Evolutionary conservation across 1,284 basidiomycete genomes (phyloP).

Genomic region (Irpex sp.): DNA sequence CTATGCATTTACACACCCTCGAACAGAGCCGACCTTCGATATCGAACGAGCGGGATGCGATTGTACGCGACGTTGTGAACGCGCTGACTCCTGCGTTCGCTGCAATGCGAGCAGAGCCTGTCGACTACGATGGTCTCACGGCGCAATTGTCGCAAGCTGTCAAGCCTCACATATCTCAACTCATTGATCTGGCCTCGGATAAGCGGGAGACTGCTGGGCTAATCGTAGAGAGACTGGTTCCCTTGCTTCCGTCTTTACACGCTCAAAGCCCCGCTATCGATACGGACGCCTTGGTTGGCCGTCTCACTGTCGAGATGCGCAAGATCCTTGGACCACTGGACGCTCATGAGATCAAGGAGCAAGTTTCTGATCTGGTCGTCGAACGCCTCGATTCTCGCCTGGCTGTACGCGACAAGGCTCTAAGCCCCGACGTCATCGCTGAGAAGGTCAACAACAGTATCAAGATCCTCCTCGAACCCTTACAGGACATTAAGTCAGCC

Average conservation of each 20-base stretch:
- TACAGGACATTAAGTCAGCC: constrained; percentile 42
- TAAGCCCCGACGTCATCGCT: constrained; percentile 60
- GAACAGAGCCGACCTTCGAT: constrained; percentile 34
- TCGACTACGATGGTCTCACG: constrained; percentile 77
- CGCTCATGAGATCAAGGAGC: constrained; percentile 79
- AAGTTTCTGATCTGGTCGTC: constrained; percentile 80
- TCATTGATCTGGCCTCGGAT: constrained; percentile 82
- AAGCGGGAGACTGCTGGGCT: constrained; percentile 80
- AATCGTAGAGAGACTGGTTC: constrained; percentile 71
- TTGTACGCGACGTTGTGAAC: constrained; percentile 56
- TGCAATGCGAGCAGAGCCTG: constrained; percentile 54
- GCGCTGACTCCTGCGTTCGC: constrained; percentile 57
- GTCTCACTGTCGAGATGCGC: constrained; percentile 65
- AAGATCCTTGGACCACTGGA: constrained; percentile 71
- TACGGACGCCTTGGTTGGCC: constrained; percentile 48
- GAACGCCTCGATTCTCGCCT: constrained; percentile 78
- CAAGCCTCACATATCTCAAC: constrained; percentile 81
- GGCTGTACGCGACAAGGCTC: constrained; percentile 66
- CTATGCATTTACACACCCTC: constrained; percentile 55
- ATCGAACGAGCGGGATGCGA: constrained; percentile 45
- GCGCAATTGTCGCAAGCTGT: constrained; percentile 73
- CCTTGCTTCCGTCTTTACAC: constrained; percentile 52
- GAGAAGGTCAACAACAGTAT: constrained; percentile 54
- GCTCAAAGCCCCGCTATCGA: constrained; percentile 41
- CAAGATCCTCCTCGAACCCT: constrained; percentile 42